Conservation (phyloP, 306 rosid species). For the Cicer chorassanicum region DNA sequence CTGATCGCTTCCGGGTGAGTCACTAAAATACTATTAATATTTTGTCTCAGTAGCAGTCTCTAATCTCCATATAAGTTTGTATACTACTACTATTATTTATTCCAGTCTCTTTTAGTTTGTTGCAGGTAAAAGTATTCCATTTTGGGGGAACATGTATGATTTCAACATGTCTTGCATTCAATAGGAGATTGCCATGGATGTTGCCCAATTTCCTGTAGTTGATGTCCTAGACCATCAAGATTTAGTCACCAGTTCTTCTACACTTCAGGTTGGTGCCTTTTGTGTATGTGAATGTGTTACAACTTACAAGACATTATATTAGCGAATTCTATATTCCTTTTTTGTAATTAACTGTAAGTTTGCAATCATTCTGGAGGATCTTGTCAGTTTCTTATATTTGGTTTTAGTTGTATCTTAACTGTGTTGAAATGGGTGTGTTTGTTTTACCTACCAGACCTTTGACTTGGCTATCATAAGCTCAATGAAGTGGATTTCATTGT, state of each 20-base stretch:
- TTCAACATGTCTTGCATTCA: slow-evolving; percentile 75
- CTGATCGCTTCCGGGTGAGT: neutral
- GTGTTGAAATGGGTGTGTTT: neutral
- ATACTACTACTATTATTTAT: slow-evolving; percentile 2
- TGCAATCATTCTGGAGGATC: slow-evolving; percentile 5
- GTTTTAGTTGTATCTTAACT: slow-evolving; percentile 26
- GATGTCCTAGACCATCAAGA: slow-evolving; percentile 70
- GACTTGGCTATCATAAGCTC: slow-evolving; percentile 74
- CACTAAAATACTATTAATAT: neutral
- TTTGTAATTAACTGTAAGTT: neutral
- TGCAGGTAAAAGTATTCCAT: slow-evolving; percentile 89
- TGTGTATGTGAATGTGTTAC: neutral
- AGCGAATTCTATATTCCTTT: slow-evolving; percentile 2
- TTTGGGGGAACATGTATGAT: slow-evolving; percentile 87
- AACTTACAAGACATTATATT: neutral
- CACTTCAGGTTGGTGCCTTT: slow-evolving; percentile 73
- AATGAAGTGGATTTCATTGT: no score
- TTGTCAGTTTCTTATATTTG: neutral
- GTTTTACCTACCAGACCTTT: slow-evolving; percentile 58
- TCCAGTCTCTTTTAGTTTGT: slow-evolving; percentile 65
- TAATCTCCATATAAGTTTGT: no score
- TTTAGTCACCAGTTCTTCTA: slow-evolving; percentile 70
- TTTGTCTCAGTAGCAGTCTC: no score
- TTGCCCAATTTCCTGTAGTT: slow-evolving; percentile 79
- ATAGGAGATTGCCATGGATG: slow-evolving; percentile 72